Evolutionary conservation across 805 yeast genomes (phyloP).

Genomic region (Wickerhamomyces alni): DNA sequence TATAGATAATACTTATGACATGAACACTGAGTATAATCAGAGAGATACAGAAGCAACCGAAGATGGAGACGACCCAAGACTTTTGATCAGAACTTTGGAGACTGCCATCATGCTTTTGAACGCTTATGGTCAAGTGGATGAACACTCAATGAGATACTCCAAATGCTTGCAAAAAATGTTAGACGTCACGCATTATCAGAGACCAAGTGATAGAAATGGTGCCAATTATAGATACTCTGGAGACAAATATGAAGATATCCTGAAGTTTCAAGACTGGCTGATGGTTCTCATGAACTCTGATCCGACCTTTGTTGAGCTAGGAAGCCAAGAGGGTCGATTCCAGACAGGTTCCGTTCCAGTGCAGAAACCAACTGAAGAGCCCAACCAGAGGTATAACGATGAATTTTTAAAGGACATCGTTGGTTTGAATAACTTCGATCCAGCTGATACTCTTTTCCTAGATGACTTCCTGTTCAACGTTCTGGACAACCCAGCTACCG

Average conservation of each 20-base stretch:
- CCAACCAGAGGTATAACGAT: conserved; percentile 1
- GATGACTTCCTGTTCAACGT: conserved; percentile 19
- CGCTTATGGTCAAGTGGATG: conserved; percentile 17
- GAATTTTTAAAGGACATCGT: conserved; percentile 17
- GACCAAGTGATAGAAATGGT: background rate
- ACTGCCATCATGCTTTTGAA: conserved; percentile 15
- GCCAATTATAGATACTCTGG: conserved; percentile 6
- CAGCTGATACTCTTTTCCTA: conserved; percentile 13
- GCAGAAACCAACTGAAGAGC: too few species aligned
- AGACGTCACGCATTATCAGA: conserved; percentile 8
- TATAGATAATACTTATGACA: conserved; percentile 14
- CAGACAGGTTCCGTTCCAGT: too few species aligned
- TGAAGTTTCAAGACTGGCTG: conserved; percentile 22
- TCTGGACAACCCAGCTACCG: conserved; percentile 11
- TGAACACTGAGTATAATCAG: background rate
- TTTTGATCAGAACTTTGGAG: conserved; percentile 17
- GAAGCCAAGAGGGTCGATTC: too few species aligned
- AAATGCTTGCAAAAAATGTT: conserved; percentile 12
- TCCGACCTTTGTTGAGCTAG: background rate
- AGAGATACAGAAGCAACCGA: conserved; percentile 11
- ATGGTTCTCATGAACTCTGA: conserved; percentile 10
- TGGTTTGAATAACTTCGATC: conserved; percentile 9
- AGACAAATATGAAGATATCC: conserved; percentile 16
- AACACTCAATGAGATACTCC: conserved; percentile 13
- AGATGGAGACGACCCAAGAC: conserved; percentile 7